Percentiles rank a stretch among this genome's conserved stretches.
phyloP scores from a whole-genome alignment of 345 rosid genomes.

The Atalantia buxifolia region DNA sequence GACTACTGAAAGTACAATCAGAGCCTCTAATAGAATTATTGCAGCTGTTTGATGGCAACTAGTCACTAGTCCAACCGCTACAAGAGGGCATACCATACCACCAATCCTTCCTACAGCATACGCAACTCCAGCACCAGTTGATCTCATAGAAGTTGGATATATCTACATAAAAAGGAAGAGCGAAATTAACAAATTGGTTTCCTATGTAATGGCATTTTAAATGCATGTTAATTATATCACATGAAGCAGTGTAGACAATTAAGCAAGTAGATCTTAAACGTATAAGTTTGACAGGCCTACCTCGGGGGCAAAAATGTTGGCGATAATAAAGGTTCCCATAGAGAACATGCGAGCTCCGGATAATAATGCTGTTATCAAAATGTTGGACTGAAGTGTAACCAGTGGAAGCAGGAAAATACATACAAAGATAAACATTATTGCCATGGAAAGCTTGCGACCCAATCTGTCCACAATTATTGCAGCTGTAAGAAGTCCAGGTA shows the following conservation, averaged over 20 bases:
- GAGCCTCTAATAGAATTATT: constrained; percentile 32
- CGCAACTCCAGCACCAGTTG: constrained; percentile 65
- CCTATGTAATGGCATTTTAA: background rate
- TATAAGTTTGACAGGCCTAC: constrained; percentile 13
- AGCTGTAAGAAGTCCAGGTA: constrained; percentile 55
- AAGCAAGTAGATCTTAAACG: background rate
- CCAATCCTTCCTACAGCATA: constrained; percentile 65
- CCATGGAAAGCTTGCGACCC: constrained; percentile 57
- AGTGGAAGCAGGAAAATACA: constrained; percentile 52
- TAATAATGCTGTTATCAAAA: constrained; percentile 40
- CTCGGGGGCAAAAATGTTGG: constrained; percentile 61
- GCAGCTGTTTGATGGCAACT: constrained; percentile 54
- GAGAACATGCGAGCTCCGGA: constrained; percentile 62
- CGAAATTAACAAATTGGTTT: background rate
- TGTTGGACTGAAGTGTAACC: constrained; percentile 33
- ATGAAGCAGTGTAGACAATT: background rate
- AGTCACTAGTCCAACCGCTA: constrained; percentile 46
- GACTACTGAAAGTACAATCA: constrained; percentile 30
- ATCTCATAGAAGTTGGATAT: constrained; percentile 54
- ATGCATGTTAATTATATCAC: background rate
- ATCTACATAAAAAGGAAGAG: constrained; percentile 23
- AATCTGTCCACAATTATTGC: constrained; percentile 51
- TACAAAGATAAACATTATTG: constrained; percentile 35
- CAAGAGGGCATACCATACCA: constrained; percentile 58
- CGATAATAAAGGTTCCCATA: constrained; percentile 40